Percentiles rank a stretch among this genome's conserved stretches.
phyloP scores from a whole-genome alignment of 345 rosid species.

The Murraya paniculata region DNA sequence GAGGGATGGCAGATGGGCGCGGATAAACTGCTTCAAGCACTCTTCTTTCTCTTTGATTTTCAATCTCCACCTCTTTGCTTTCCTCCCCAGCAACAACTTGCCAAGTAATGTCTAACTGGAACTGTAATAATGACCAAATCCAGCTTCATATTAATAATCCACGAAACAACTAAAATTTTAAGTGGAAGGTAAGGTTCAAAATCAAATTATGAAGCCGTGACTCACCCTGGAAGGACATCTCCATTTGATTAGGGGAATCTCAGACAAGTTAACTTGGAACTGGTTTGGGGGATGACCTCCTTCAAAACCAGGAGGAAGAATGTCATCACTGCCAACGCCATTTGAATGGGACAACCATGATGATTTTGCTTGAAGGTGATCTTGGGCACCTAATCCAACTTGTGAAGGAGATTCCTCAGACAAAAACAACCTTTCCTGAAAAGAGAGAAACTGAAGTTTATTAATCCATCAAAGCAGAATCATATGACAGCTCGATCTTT shows the following conservation, averaged over 20 bases:
- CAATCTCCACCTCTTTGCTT: conserved; percentile 66
- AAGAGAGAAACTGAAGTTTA: conserved; percentile 20
- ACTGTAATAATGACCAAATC: conserved; percentile 44
- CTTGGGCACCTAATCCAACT: conserved; percentile 76
- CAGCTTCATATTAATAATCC: conserved; percentile 19
- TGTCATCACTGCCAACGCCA: conserved; percentile 47
- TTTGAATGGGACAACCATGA: conserved; percentile 48
- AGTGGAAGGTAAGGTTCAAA: conserved; percentile 2
- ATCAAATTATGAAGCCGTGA: neutral
- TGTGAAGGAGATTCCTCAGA: conserved; percentile 90
- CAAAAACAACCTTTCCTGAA: conserved; percentile 72
- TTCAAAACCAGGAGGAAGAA: conserved; percentile 92
- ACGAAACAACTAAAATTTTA: neutral
- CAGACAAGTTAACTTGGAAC: conserved; percentile 53
- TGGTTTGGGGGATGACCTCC: conserved; percentile 50
- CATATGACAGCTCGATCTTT: neutral
- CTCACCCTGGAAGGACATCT: conserved; percentile 66
- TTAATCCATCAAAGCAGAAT: neutral
- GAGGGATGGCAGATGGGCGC: conserved; percentile 80
- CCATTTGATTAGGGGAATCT: conserved; percentile 76
- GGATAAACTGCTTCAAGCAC: conserved; percentile 97
- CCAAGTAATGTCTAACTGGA: conserved; percentile 55
- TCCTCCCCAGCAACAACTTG: conserved; percentile 91
- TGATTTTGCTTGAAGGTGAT: conserved; percentile 91
- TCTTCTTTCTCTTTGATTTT: conserved; percentile 82